Conservation (phyloP, 306 rosid species). For the Vigna trinervia region DNA sequence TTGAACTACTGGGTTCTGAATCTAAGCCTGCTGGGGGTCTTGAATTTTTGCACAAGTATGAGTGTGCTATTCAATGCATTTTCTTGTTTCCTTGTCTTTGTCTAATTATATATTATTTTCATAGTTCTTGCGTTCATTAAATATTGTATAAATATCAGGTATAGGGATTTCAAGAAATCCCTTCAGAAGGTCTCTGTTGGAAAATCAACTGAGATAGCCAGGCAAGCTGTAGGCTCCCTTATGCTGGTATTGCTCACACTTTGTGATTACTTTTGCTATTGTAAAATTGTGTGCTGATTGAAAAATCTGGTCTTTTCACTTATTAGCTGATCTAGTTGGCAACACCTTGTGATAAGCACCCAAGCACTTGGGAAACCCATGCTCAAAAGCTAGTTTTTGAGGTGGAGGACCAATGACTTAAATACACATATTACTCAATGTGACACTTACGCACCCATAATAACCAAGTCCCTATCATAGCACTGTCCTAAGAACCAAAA, state of each 20-base stretch:
- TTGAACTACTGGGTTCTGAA: conserved; percentile 92
- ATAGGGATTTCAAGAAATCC: conserved; percentile 89
- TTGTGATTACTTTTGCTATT: conserved; percentile 31
- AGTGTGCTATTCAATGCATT: conserved; percentile 14
- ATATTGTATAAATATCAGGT: conserved; percentile 56
- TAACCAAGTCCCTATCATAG: too few relatives aligned
- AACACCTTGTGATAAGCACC: background rate
- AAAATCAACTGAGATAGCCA: conserved; percentile 71
- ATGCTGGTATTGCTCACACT: conserved; percentile 59
- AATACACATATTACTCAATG: too few relatives aligned
- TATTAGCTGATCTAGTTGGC: background rate
- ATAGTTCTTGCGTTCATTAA: conserved; percentile 33
- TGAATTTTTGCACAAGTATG: conserved; percentile 91
- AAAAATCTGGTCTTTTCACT: conserved; percentile 1
- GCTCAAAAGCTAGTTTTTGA: too few relatives aligned
- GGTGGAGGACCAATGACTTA: too few relatives aligned
- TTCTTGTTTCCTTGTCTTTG: conserved; percentile 30
- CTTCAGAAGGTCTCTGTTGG: conserved; percentile 71
- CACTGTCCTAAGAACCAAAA: too few relatives aligned
- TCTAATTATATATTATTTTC: conserved; percentile 33
- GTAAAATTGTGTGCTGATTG: conserved; percentile 11
- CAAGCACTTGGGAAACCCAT: too few relatives aligned
- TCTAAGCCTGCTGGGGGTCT: conserved; percentile 91
- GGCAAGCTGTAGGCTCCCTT: conserved; percentile 80
- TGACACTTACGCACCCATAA: too few relatives aligned